These are phyloP conservation scores for Gnomoniopsis smithogilvyi DNA, from an alignment of 2,329 filamentous ascomycete species.

Conservation along the genomic window DNA sequence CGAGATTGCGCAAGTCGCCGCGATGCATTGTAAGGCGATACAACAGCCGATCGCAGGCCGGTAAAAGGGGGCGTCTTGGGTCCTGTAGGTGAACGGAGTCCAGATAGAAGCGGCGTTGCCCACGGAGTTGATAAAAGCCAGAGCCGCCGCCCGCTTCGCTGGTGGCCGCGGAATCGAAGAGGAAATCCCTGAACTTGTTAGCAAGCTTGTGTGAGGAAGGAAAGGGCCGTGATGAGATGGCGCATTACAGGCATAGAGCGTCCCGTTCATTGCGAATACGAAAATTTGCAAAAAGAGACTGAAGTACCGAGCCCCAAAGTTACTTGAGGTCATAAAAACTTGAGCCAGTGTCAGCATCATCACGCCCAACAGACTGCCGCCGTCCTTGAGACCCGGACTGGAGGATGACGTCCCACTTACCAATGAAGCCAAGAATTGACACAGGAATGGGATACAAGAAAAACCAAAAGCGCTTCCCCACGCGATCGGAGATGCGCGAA, in stretches of 20 bases:
- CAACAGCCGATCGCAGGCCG: slow-evolving; percentile 37
- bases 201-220: background rate
- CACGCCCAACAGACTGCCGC: background rate
- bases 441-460: slow-evolving; percentile 24
- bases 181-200: slow-evolving; percentile 41
- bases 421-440: slow-evolving; percentile 24
- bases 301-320: slow-evolving; percentile 53
- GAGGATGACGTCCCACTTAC: background rate
- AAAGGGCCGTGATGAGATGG: background rate
- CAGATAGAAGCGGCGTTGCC: slow-evolving; percentile 52
- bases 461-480: slow-evolving; percentile 37
- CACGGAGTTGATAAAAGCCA: slow-evolving; percentile 53
- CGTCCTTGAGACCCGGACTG: background rate
- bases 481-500: slow-evolving; percentile 34
- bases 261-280: slow-evolving; percentile 52
- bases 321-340: slow-evolving; percentile 50
- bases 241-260: slow-evolving; percentile 27
- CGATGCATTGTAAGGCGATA: slow-evolving; percentile 32
- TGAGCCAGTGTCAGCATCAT: slow-evolving; percentile 30
- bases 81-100: slow-evolving; percentile 45
- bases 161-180: slow-evolving; percentile 48
- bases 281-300: slow-evolving; percentile 54
- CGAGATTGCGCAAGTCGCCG: slow-evolving; percentile 34
- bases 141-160: slow-evolving; percentile 51
- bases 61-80: slow-evolving; percentile 35